These are phyloP conservation scores for Rhizoctonia solani DNA, from an alignment of 1,284 basidiomycete genomes.

Conservation along the genomic window DNA sequence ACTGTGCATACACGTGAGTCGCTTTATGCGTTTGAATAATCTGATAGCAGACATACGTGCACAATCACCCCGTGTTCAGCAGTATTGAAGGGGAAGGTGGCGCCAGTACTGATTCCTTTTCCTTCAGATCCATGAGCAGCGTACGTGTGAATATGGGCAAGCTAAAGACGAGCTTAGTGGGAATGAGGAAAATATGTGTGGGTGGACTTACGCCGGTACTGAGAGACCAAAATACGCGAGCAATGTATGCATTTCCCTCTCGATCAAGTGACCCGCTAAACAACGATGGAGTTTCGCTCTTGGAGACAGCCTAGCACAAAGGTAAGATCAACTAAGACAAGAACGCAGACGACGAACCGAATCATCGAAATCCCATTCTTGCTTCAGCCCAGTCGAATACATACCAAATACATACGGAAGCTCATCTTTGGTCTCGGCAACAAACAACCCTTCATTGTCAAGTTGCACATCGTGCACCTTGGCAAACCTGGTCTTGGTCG, in stretches of 20 bases:
- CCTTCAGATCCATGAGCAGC: slow-evolving; percentile 58
- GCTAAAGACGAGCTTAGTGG: neutral
- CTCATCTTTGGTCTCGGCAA: slow-evolving; percentile 56
- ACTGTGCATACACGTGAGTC: slow-evolving; percentile 20
- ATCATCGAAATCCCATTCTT: slow-evolving; percentile 62
- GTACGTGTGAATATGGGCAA: slow-evolving; percentile 56
- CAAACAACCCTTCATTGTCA: slow-evolving; percentile 44
- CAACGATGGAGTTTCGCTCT: slow-evolving; percentile 21
- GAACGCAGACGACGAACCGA: slow-evolving; percentile 52
- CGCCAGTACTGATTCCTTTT: slow-evolving; percentile 63
- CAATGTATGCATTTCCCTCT: slow-evolving; percentile 63
- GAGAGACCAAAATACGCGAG: slow-evolving; percentile 75
- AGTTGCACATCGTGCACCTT: slow-evolving; percentile 44
- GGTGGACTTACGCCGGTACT: slow-evolving; percentile 54
- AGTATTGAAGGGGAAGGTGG: slow-evolving; percentile 74
- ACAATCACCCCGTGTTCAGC: slow-evolving; percentile 69
- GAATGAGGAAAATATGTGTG: neutral
- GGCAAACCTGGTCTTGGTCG: slow-evolving; percentile 6
- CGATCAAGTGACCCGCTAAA: slow-evolving; percentile 60
- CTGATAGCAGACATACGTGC: slow-evolving; percentile 58
- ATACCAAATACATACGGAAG: slow-evolving; percentile 59
- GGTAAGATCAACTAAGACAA: neutral
- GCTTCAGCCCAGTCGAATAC: slow-evolving; percentile 46
- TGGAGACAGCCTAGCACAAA: slow-evolving; percentile 15
- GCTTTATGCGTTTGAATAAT: slow-evolving; percentile 4